Evolutionary conservation across 2,329 filamentous ascomycete genomes (phyloP), one percentile per base, ranked within the genome.

Genomic region (Fusarium acutatum): DNA sequence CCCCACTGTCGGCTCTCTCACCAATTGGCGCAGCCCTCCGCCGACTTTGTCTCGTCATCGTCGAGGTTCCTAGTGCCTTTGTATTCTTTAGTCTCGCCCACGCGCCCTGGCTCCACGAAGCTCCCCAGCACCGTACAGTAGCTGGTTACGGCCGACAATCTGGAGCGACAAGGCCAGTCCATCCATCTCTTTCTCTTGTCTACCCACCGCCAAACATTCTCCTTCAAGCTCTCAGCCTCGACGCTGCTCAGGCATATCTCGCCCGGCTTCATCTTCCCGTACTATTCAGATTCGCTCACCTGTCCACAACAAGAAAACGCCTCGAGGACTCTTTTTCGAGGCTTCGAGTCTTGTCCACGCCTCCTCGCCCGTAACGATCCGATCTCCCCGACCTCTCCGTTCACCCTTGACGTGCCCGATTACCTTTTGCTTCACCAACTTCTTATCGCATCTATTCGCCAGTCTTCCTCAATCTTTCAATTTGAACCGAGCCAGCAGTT

Each of bases 41-140:
- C 71, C 69, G 57, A 61, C 66, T 74, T 72, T 78, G 72, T 77
- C 76, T 78, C 76, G 76, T 78, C 74, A 78, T 77, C 69, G 73
- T 77, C 75, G 73, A 78, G 76, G 72, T 62, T 65, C 69, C 63
- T 76, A 65, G 72, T 75, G 72, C 60, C 69, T 75, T 75, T 75
- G 67, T 75, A 71, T 69, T 71, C 69, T 73, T 54, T 75, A 73
- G 72, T 73, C 60, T 75, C 73, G 69, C 69, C 73, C 72, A 62
- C 69, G 67, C 69, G 73, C 75, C 75, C 75, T 77, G 71, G 72
- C 72, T 73, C 72, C 60, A 64, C 68, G 72, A 74, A 69, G 72
- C 72, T 75, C 61, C 72, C 73, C 65, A 74, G 72, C 56, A 60
- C 72, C 58, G 60, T 68, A 53, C 69, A 49, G 54, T 63, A 75